Base-by-base conservation (phyloP, 2,329 filamentous ascomycete genomes). In the Penicillium palitans region DNA sequence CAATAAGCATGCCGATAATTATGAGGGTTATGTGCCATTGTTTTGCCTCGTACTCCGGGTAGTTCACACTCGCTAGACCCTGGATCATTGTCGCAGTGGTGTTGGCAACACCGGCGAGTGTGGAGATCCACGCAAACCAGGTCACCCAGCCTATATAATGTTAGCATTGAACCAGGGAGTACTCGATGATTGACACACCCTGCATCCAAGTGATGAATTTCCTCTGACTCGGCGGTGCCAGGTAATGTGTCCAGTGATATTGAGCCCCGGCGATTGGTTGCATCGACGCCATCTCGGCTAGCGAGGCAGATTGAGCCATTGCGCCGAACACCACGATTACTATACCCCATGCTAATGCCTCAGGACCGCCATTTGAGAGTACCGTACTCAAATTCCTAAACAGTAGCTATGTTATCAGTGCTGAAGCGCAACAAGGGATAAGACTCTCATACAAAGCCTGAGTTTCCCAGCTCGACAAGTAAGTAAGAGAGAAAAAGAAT, bases 231-330 rank as follows among this genome's bases (percentile, higher is more conserved):
- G 60, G 58, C 1, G 73, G 74, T 12, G 74, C 73, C 19, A 76
- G 63, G 9, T 68, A 62, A 29, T 70, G 68, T 6, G 75, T 78
- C 76, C 76, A 79, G 59, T 78, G 74, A 58, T 79, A 79, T 59
- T 78, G 76, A 4, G 75, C 77, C 12, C 75, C 76, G 0, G 76
- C 76, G 37, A 77, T 70, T 4, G 76, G 76, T 17, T 71, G 70
- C 61, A 78, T 76, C 0, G 76, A 77, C 2, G 72, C 72, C 67
- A 79, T 65, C 59, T 79, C 76, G 7, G 72, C 76, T 39, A 78
- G 65, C 1, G 76, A 77, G 17, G 64, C 47, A 2, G 61, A 59
- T 41, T 66, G 52, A 53, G 56, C 60, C 57, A 68, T 63, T 19
- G 68, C 66, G 35, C 72, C 57, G 57, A 70, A 61, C 42, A 65